Percentiles rank a stretch among this genome's conserved stretches.
Conservation (phyloP, 1,284 basidiomycete species). For the Trametes hirsuta region DNA sequence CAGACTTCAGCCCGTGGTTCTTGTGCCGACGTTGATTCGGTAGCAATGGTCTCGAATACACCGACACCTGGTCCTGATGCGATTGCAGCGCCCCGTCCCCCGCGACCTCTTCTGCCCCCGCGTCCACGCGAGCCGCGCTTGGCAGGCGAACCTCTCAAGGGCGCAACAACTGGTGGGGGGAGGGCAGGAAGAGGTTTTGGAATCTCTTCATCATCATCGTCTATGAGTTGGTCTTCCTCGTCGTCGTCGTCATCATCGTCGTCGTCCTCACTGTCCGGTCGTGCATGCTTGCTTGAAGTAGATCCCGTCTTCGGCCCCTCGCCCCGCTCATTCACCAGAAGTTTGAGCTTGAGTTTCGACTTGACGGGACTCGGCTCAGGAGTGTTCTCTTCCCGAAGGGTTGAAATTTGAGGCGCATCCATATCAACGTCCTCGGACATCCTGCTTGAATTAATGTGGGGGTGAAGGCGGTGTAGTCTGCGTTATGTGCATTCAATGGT, state of each 20-base stretch:
- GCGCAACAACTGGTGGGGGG: slow-evolving; percentile 36
- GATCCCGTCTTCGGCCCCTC: slow-evolving; percentile 36
- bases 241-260: slow-evolving; percentile 63
- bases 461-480: background rate
- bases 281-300: slow-evolving; percentile 30
- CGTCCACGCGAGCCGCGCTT: slow-evolving; percentile 31
- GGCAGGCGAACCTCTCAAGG: slow-evolving; percentile 21
- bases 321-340: slow-evolving; percentile 50
- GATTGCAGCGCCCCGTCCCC: slow-evolving; percentile 22
- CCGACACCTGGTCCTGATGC: slow-evolving; percentile 15
- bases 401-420: slow-evolving; percentile 81
- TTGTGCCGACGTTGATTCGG: slow-evolving; percentile 20
- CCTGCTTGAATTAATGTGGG: background rate
- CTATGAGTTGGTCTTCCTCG: slow-evolving; percentile 77
- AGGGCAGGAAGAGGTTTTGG: slow-evolving; percentile 27
- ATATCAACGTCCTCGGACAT: slow-evolving; percentile 53
- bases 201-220: slow-evolving; percentile 62
- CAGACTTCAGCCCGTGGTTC: slow-evolving; percentile 24
- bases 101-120: slow-evolving; percentile 22
- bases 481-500: background rate
- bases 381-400: slow-evolving; percentile 66
- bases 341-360: slow-evolving; percentile 53
- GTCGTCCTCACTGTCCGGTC: slow-evolving; percentile 48
- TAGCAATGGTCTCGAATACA: slow-evolving; percentile 24
- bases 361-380: slow-evolving; percentile 56